phyloP scores from a whole-genome alignment of 371 early-diverging fungal species.

The Apophysomyces ossiformis region DNA sequence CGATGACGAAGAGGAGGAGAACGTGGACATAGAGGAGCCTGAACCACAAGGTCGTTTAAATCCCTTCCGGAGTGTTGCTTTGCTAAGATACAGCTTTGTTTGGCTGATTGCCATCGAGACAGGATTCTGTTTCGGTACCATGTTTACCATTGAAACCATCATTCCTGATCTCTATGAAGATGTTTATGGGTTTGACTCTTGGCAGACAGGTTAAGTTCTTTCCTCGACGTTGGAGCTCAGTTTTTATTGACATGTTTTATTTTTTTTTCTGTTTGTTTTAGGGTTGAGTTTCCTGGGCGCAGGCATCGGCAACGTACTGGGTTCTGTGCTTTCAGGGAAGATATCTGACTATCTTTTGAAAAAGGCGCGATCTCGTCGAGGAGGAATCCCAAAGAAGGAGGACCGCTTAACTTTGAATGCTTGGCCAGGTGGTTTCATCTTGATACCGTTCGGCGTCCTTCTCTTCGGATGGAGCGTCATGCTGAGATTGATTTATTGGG shows the following conservation, averaged over 20 bases:
- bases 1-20: neutral
- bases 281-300: slow-evolving; percentile 51
- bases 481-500: slow-evolving; percentile 43
- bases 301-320: slow-evolving; percentile 46
- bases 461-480: slow-evolving; percentile 61
- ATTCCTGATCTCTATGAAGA: slow-evolving; percentile 40
- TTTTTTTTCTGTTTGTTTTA: neutral
- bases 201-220: slow-evolving; percentile 42
- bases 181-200: slow-evolving; percentile 44
- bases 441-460: slow-evolving; percentile 57
- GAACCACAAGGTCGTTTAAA: slow-evolving; percentile 21
- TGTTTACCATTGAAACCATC: slow-evolving; percentile 53
- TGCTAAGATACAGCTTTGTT: slow-evolving; percentile 51
- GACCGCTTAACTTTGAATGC: slow-evolving; percentile 48
- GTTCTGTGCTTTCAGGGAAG: slow-evolving; percentile 38
- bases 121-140: slow-evolving; percentile 53
- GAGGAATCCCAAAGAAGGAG: slow-evolving; percentile 35
- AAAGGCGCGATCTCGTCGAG: slow-evolving; percentile 30
- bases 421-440: slow-evolving; percentile 54
- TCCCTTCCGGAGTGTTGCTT: slow-evolving; percentile 33
- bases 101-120: slow-evolving; percentile 44
- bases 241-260: neutral
- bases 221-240: neutral
- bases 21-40: neutral
- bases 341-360: slow-evolving; percentile 42